Conservation (phyloP, 495 filamentous ascomycete species). For the Penicillium bialowiezense region DNA sequence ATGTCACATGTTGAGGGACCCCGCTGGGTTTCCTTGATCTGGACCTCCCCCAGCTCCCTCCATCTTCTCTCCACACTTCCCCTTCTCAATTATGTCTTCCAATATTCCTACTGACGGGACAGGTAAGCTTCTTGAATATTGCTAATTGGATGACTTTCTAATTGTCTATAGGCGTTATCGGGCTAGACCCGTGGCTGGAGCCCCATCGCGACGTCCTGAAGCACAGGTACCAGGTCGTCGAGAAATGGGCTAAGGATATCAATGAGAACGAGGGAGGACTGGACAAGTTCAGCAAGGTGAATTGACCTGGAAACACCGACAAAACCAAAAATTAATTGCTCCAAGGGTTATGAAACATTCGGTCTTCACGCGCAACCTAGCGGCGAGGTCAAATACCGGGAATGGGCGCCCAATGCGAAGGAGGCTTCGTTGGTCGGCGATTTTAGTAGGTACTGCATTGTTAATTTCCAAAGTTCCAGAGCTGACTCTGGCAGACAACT, state of each 20-base stretch:
- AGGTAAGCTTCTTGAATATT: background rate
- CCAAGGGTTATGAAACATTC: constrained; percentile 73
- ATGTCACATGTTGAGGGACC: constrained; percentile 10
- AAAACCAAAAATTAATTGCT: background rate
- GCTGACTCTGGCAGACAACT: constrained; percentile 66
- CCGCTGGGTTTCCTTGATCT: constrained; percentile 10
- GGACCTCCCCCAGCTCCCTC: background rate
- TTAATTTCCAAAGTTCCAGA: constrained; percentile 10
- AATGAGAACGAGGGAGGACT: constrained; percentile 82
- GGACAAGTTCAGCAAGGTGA: constrained; percentile 85
- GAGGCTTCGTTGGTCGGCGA: constrained; percentile 89
- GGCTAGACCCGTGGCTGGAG: constrained; percentile 85
- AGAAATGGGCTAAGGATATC: constrained; percentile 83
- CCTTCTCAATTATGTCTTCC: background rate
- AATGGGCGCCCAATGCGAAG: constrained; percentile 92
- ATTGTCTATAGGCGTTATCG: constrained; percentile 63
- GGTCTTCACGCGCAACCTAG: constrained; percentile 77
- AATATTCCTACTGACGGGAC: constrained; percentile 6
- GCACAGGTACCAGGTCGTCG: constrained; percentile 73
- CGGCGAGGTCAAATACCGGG: constrained; percentile 83
- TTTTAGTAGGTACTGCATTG: constrained; percentile 65
- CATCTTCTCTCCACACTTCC: constrained; percentile 2
- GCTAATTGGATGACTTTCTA: background rate
- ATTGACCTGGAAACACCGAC: constrained; percentile 16
- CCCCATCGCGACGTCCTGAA: constrained; percentile 79